Evolutionary conservation across 441 rosid genomes (phyloP).

Genomic region (Croton setiger): DNA sequence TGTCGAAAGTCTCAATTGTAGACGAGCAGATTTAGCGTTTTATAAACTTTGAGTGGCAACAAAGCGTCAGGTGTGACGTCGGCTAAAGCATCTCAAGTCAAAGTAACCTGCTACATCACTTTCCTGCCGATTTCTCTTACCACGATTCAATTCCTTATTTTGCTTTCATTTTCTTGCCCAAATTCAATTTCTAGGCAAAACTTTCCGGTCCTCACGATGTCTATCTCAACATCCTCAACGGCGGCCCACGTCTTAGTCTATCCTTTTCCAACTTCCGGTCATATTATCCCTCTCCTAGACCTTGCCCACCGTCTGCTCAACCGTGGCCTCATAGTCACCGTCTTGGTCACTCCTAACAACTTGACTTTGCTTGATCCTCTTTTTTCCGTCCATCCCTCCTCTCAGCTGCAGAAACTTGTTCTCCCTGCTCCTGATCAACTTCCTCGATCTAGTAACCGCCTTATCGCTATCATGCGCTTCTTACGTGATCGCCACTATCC

Average conservation of each 20-base stretch:
- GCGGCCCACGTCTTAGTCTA: conserved; percentile 39
- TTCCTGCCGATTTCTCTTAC: too few relatives aligned
- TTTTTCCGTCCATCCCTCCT: conserved; percentile 26
- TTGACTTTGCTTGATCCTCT: conserved; percentile 35
- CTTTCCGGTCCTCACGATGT: conserved; percentile 5
- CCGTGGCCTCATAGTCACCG: conserved; percentile 44
- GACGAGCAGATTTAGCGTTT: too few relatives aligned
- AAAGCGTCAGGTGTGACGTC: too few relatives aligned
- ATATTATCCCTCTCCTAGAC: conserved; percentile 56
- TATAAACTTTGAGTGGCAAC: too few relatives aligned
- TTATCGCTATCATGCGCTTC: conserved; percentile 23
- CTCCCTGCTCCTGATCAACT: conserved; percentile 31
- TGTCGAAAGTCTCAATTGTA: too few relatives aligned
- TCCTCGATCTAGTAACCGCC: conserved; percentile 17
- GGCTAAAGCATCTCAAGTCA: too few relatives aligned
- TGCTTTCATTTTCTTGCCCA: not conserved
- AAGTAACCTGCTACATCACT: too few relatives aligned
- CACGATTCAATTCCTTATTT: too few relatives aligned
- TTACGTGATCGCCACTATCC: conserved; percentile 38
- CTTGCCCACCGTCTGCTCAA: conserved; percentile 41
- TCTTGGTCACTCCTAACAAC: conserved; percentile 38
- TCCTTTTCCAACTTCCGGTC: conserved; percentile 52
- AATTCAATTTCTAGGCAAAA: too few relatives aligned
- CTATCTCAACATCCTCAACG: not conserved
- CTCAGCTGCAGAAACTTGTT: conserved; percentile 28